Evolutionary conservation across 371 early-diverging fungal genomes (phyloP), one percentile per base, ranked within the genome.

Genomic region (Scutellospora calospora): DNA sequence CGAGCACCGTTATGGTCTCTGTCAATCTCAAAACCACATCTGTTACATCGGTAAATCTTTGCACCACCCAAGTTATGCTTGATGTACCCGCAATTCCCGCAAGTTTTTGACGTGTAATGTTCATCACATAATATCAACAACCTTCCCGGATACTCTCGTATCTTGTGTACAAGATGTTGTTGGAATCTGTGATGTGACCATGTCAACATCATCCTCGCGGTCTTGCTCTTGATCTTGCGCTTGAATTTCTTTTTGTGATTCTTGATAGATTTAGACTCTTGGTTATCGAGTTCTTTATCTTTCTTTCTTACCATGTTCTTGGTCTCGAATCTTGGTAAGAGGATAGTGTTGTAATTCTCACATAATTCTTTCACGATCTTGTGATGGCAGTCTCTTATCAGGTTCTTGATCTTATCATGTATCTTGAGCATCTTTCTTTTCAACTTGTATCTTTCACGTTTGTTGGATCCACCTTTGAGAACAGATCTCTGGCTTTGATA

Each of bases 1-100:
- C 73, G 49, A n/a, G 73, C 73, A 11, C 73, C 73, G 22, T 72
- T 72, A 27, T 33, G 18, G 51, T 72, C 52, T 29, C 73, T 73
- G 51, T 73, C 33, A 49, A 73, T 73, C 52, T 12, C 25, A 25
- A 31, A 29, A 35, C 22, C 25, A 52, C 73, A 73, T n/a, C 3
- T 3, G n/a, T 45, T 31, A 52, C 73, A 73, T n/a, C 25, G 27
- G 38, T 35, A 73, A 35, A 73, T 41, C 25, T 72, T 72, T 8
- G 27, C 2, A 20, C 73, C 73, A 52, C 73, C 52, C 11, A 73
- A 52, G 31, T 73, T 68, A 5, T 4, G 5, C 18, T 68, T 68
- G 9, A 68, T 68, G 22, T 27, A 31, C 0, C 27, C 52, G 20
- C 52, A 73, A 52, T 31, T 3, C 1, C 73, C 41, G 9, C 73